Evolutionary conservation across 2,329 filamentous ascomycete genomes (phyloP).

Genomic region (Oidium heveae): DNA sequence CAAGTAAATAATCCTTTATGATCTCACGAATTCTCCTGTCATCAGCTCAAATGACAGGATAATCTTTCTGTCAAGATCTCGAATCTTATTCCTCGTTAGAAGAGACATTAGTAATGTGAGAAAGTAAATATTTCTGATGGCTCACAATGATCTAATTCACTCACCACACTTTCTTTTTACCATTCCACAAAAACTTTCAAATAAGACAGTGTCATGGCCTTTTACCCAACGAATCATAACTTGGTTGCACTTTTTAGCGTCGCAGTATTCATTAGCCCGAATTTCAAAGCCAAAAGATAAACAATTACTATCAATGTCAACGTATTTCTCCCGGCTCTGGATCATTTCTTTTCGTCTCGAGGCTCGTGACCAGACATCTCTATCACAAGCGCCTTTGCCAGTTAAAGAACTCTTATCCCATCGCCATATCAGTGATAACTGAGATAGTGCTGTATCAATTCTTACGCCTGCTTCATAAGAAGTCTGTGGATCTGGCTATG

Average conservation of each 20-base stretch:
- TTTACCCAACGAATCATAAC: slow-evolving; percentile 45
- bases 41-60: too few species aligned
- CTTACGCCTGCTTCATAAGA: slow-evolving; percentile 1
- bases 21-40: too few species aligned
- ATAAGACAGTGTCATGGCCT: slow-evolving; percentile 46
- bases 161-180: slow-evolving; percentile 24
- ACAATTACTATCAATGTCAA: too few species aligned
- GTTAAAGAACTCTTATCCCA: slow-evolving; percentile 9
- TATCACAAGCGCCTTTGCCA: slow-evolving; percentile 12
- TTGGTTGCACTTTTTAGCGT: slow-evolving; percentile 18
- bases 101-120: too few species aligned
- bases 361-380: slow-evolving; percentile 14
- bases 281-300: slow-evolving; percentile 31
- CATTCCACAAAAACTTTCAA: slow-evolving; percentile 74
- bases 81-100: too few species aligned
- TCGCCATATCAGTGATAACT: slow-evolving; percentile 11
- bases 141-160: too few species aligned
- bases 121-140: too few species aligned
- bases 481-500: slow-evolving; percentile 1
- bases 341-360: slow-evolving; percentile 12
- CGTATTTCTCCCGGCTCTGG: slow-evolving; percentile 4
- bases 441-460: slow-evolving; percentile 11
- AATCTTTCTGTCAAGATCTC: too few species aligned
- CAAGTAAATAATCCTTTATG: too few species aligned
- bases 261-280: slow-evolving; percentile 17